Evolutionary conservation across 176 grass and related monocot genomes (phyloP).

Genomic region (Carex littledalei): DNA sequence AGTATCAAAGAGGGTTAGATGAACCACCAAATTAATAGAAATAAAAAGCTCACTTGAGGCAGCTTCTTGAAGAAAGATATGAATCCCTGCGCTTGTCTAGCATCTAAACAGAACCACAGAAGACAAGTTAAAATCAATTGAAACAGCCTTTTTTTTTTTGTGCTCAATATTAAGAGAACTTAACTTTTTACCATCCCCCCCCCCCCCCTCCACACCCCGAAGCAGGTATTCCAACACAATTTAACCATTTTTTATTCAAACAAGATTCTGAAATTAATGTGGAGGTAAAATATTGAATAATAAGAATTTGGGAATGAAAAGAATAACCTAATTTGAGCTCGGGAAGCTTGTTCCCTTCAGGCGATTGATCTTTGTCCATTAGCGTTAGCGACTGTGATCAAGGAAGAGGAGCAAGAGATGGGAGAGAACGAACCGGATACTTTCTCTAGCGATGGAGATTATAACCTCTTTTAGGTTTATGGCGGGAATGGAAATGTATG

Average conservation of each 20-base stretch:
- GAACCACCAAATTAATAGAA: neutral
- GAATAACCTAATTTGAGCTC: slow-evolving; percentile 62
- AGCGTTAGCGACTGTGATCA: neutral
- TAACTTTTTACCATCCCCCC: neutral
- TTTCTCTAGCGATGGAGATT: neutral
- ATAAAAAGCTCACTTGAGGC: slow-evolving; percentile 41
- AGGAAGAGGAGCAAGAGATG: neutral
- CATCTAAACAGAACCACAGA: slow-evolving; percentile 38
- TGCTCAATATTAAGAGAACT: neutral
- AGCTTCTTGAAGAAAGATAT: slow-evolving; percentile 90
- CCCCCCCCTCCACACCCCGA: no score
- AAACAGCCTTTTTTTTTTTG: neutral
- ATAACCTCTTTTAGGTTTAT: neutral
- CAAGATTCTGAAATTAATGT: neutral
- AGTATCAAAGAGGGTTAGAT: neutral
- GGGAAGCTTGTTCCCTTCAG: slow-evolving; percentile 49
- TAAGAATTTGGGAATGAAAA: neutral
- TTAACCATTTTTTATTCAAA: neutral
- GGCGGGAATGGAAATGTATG: slow-evolving; percentile 7
- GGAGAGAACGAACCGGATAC: neutral
- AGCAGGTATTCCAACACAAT: neutral
- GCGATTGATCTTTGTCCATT: slow-evolving; percentile 3
- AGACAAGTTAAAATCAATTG: neutral
- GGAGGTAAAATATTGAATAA: neutral
- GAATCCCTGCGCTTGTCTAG: slow-evolving; percentile 87